Evolutionary conservation across 2,329 filamentous ascomycete genomes (phyloP), one percentile per base, ranked within the genome.

Genomic region (Lachnellula cervina): DNA sequence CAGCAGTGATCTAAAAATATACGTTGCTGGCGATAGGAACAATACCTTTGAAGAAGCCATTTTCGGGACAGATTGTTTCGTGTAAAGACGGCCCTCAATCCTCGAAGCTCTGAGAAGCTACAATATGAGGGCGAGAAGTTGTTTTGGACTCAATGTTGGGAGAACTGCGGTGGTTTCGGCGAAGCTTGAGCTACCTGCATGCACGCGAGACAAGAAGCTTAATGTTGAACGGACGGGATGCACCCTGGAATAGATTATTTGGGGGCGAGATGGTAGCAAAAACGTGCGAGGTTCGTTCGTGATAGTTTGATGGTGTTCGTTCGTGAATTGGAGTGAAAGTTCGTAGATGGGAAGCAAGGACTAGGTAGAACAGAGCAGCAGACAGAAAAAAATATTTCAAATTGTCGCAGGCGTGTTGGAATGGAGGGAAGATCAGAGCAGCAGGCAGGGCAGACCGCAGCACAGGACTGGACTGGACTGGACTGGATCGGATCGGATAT

Each of bases 31-130:
- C 56, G 63, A 59, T 61, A 58, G 60, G 64, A 56, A 54, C 55
- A 69, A 68, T 82, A 83, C 81, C 77, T 82, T 83, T 70, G 80
- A 83, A 69, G 80, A 83, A 71, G 81, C 80, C 81, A 83, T 83
- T 13, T 49, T 76, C 17, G 1, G 74, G 74, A 47, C 40, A 47
- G 49, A 69, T 70, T 69, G 65, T 69, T 59, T 57, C 62, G 61
- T 62, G 58, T 60, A 45, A 52, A 64, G 57, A 63, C 63, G 61
- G 64, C 67, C 67, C 62, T 66, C 68, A 67, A 68, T 66, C 66
- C 66, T 66, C 64, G 64, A 67, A 67, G 66, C 66, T 66, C 64
- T 65, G 55, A 59, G 50, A 67, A 67, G 66, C 66, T 64, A 66
- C 64, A 66, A 64, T 68, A 67, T 65, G 65, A 70, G 63, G 63